Conservation (phyloP, 495 filamentous ascomycete genomes). For the Entonaema liquescens region DNA sequence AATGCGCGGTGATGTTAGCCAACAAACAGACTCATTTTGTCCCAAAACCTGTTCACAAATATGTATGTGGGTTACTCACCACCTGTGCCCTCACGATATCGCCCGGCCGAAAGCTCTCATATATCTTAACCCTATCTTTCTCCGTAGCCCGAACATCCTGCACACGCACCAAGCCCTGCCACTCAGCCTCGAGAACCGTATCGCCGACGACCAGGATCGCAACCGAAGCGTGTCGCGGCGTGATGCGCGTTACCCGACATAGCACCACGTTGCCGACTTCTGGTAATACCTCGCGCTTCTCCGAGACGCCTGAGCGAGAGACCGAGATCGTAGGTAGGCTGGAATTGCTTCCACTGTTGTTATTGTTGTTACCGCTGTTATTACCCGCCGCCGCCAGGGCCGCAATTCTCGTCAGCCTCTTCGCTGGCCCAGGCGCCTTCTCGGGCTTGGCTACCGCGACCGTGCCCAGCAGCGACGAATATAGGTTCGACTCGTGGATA, state of each 20-base stretch:
- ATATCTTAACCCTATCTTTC: constrained; percentile 91
- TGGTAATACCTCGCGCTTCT: constrained; percentile 76
- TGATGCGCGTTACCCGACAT: constrained; percentile 84
- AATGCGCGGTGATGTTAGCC: not conserved
- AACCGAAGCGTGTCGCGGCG: constrained; percentile 80
- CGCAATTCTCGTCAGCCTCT: constrained; percentile 64
- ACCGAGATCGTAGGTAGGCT: constrained; percentile 53
- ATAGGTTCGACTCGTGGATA: constrained; percentile 72
- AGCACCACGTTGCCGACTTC: constrained; percentile 81
- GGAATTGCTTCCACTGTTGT: constrained; percentile 27
- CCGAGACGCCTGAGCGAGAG: constrained; percentile 45
- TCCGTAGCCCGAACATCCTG: constrained; percentile 96
- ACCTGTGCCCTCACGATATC: constrained; percentile 92
- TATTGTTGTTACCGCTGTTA: constrained; percentile 4
- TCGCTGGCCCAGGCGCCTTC: constrained; percentile 64
- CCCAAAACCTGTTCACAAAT: not conserved
- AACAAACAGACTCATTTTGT: not conserved
- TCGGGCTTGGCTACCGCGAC: constrained; percentile 59
- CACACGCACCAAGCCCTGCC: constrained; percentile 70
- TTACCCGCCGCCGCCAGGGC: constrained; percentile 39
- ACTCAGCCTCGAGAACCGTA: constrained; percentile 66
- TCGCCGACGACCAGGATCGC: constrained; percentile 82
- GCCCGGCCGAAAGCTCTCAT: constrained; percentile 90
- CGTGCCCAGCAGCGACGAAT: constrained; percentile 74
- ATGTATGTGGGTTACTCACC: constrained; percentile 54